Evolutionary conservation across 768 basidiomycete genomes (phyloP).

Genomic region (Tephrocybe sp.): DNA sequence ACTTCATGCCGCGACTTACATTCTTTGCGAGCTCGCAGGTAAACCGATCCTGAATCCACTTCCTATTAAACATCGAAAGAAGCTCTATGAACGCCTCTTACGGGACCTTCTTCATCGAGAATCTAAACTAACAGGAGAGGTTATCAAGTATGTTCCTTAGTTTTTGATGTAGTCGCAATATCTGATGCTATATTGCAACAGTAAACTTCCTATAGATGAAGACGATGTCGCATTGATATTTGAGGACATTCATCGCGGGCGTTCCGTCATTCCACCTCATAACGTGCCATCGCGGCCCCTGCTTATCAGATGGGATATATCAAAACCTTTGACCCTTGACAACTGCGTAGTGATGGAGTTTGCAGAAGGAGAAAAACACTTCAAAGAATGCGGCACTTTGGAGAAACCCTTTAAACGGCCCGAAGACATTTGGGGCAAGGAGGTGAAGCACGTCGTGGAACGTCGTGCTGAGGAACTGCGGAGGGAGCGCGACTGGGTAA

Average conservation of each 20-base stretch:
- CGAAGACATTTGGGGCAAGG: constrained; percentile 68
- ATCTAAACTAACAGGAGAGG: constrained; percentile 57
- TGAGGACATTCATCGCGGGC: constrained; percentile 82
- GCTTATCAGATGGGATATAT: constrained; percentile 79
- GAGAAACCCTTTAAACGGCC: constrained; percentile 32
- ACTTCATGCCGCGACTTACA: constrained; percentile 83
- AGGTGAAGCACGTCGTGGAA: constrained; percentile 55
- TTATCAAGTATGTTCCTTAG: constrained; percentile 48
- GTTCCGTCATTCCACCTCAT: constrained; percentile 77
- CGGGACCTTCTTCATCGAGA: constrained; percentile 77
- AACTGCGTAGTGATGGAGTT: constrained; percentile 87
- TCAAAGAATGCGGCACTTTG: constrained; percentile 37
- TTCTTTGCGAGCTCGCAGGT: constrained; percentile 81
- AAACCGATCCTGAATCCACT: constrained; percentile 83
- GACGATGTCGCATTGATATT: constrained; percentile 83
- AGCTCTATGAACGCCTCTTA: constrained; percentile 78
- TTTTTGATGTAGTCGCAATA: not conserved
- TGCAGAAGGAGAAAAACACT: constrained; percentile 70
- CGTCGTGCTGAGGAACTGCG: constrained; percentile 58
- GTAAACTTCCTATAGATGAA: constrained; percentile 76
- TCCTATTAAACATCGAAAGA: constrained; percentile 80
- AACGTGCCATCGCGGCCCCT: constrained; percentile 69
- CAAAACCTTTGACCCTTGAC: constrained; percentile 58
- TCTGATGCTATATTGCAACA: constrained; percentile 23
- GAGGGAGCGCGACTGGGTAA: constrained; percentile 52